Evolutionary conservation across 2,329 filamentous ascomycete genomes (phyloP), one percentile per base, ranked within the genome.

Genomic region (Colletotrichum tanaceti): DNA sequence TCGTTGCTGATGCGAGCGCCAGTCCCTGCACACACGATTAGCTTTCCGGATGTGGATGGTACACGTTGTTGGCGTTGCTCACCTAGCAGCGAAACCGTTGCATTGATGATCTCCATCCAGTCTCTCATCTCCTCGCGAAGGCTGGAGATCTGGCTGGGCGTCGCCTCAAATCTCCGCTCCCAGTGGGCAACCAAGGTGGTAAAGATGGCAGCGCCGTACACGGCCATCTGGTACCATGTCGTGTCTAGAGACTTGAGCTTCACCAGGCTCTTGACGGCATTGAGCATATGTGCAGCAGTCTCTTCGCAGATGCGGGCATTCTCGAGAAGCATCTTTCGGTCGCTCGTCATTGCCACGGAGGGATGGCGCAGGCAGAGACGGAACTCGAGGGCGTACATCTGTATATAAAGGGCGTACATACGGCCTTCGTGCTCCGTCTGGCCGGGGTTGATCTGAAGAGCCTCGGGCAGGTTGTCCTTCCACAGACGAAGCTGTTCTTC

Each of bases 201-300:
- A 73, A 93, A 92, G 65, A 93, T 89, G 32, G 91, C 91, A 50
- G 90, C 88, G 14, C 92, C 84, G 74, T 92, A 93, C 6, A 92
- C 86, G 0, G 91, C 90, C 57, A 89, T 85, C 55, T 91, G 90
- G 73, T 92, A 91, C 91, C 92, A 94, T 1, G 91, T 93, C 1
- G 91, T 92, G 74, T 95, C 92, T 4, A 94, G 80, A 52, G 88
- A 89, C 74, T 91, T 92, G 65, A 89, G 82, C 72, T 84, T 85
- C 66, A 87, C 86, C 55, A 94, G 79, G 61, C 87, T 82, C 24
- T 84, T 82, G 6, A 90, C 87, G 32, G 86, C 84, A 24, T 83
- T 81, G 3, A 94, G 81, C 79, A 93, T 87, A 70, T 89, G 86
- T 54, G 86, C 84, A 6, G 90, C 86, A 11, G 88, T 87, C 57